phyloP scores from a whole-genome alignment of 164 flowering plant species.

The Pachysandra terminalis region DNA sequence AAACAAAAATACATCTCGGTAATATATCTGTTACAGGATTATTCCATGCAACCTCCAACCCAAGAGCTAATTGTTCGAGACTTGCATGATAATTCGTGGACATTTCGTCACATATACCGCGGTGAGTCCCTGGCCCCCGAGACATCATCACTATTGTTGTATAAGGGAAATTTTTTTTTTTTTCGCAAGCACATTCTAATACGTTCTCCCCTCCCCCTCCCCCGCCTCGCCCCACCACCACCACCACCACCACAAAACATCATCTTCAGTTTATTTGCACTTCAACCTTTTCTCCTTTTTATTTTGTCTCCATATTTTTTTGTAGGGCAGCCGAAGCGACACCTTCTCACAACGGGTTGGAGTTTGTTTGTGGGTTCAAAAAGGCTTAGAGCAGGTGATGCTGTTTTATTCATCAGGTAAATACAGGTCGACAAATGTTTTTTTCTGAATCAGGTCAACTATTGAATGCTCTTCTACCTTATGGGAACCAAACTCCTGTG shows the following conservation, averaged over 20 bases:
- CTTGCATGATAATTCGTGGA: conserved; percentile 91
- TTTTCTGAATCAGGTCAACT: background rate
- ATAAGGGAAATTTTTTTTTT: no score
- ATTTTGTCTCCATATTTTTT: conserved; percentile 1
- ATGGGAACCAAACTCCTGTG: background rate
- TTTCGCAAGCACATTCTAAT: no score
- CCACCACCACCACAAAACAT: no score
- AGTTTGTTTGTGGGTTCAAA: conserved; percentile 92
- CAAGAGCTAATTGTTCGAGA: conserved; percentile 95
- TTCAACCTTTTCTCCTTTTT: background rate
- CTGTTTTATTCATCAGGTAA: conserved; percentile 94
- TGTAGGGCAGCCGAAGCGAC: conserved; percentile 97
- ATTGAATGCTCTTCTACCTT: background rate
- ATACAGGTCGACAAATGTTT: background rate
- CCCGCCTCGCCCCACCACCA: no score
- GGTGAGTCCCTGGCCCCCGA: no score
- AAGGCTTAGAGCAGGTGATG: conserved; percentile 89
- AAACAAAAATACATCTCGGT: background rate
- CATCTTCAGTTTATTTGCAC: background rate
- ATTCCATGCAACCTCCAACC: conserved; percentile 88
- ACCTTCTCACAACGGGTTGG: conserved; percentile 98
- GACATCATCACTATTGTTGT: no score
- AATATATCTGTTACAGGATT: conserved; percentile 54
- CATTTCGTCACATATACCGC: conserved; percentile 95
- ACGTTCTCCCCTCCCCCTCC: no score